phyloP scores from a whole-genome alignment of 768 basidiomycete genomes.

The Russula vinacea region DNA sequence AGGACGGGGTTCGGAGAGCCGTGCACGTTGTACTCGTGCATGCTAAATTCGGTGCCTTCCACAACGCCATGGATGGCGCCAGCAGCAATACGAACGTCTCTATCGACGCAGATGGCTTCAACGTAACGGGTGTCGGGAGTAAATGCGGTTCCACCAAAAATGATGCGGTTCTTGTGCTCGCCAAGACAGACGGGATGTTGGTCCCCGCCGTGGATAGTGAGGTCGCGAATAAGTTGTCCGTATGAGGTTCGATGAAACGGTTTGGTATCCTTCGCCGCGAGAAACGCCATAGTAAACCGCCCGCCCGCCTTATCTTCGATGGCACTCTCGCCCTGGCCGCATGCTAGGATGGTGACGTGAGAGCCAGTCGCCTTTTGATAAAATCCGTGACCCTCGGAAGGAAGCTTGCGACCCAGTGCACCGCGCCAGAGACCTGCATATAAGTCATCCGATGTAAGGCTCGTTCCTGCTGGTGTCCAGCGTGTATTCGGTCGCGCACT shows the following conservation, averaged over 20 bases:
- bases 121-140: conserved; percentile 47
- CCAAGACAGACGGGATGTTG: conserved; percentile 56
- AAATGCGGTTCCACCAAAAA: conserved; percentile 60
- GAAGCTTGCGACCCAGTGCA: conserved; percentile 44
- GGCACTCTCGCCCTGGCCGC: conserved; percentile 52
- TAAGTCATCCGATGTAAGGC: conserved; percentile 53
- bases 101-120: conserved; percentile 39
- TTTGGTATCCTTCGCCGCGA: conserved; percentile 44
- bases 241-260: conserved; percentile 57
- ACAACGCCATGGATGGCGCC: conserved; percentile 62
- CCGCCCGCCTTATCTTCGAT: conserved; percentile 62
- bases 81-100: conserved; percentile 49
- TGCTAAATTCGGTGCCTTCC: conserved; percentile 58
- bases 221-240: conserved; percentile 44
- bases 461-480: conserved; percentile 54
- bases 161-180: conserved; percentile 44
- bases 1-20: conserved; percentile 55
- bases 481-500: conserved; percentile 50
- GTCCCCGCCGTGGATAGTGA: conserved; percentile 41
- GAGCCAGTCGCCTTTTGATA: conserved; percentile 42
- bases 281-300: conserved; percentile 54
- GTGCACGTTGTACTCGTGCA: conserved; percentile 61
- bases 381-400: conserved; percentile 42
- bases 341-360: conserved; percentile 58
- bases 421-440: conserved; percentile 55